A percentile compares a stretch with the other conserved stretches of the same genome.
phyloP scores from a whole-genome alignment of 768 basidiomycete species.

The Brasilioporus rufonigricans region DNA sequence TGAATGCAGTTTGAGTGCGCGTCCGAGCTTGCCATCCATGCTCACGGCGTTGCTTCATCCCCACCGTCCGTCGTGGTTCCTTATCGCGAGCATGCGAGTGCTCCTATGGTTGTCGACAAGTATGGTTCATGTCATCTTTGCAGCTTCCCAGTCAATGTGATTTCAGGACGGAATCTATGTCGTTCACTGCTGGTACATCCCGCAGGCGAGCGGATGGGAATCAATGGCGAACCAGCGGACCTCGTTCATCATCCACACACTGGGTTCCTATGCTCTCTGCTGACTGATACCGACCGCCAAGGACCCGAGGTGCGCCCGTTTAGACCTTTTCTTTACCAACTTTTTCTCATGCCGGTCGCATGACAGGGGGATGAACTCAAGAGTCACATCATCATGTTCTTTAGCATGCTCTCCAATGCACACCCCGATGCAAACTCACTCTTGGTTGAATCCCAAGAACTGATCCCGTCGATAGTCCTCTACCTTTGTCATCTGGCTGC shows the following conservation, averaged over 20 bases:
- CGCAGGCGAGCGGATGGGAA: constrained; percentile 19
- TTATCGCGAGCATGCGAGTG: constrained; percentile 47
- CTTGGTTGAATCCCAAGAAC: constrained; percentile 45
- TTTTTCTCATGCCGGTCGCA: constrained; percentile 1
- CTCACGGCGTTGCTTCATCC: constrained; percentile 48
- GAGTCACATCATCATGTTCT: constrained; percentile 37
- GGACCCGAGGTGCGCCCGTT: constrained; percentile 39
- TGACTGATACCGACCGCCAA: constrained; percentile 42
- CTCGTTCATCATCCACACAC: constrained; percentile 40
- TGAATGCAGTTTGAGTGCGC: constrained; percentile 34
- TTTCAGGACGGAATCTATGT: constrained; percentile 43
- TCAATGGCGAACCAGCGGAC: constrained; percentile 24
- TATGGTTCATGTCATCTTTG: constrained; percentile 10
- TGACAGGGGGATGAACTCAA: constrained; percentile 37
- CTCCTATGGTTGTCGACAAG: constrained; percentile 54
- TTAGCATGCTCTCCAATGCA: constrained; percentile 38
- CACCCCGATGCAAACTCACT: constrained; percentile 39
- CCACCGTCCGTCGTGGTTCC: constrained; percentile 50
- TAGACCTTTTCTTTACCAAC: not conserved
- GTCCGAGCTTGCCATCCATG: constrained; percentile 41
- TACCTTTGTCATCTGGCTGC: constrained; percentile 52
- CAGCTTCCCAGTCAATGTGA: constrained; percentile 6
- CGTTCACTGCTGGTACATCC: constrained; percentile 42
- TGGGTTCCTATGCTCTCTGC: constrained; percentile 46
- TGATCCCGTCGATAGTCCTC: constrained; percentile 65